These are phyloP conservation scores for Penicillium parvum DNA, from an alignment of 495 filamentous ascomycete genomes.

Conservation along the genomic window DNA sequence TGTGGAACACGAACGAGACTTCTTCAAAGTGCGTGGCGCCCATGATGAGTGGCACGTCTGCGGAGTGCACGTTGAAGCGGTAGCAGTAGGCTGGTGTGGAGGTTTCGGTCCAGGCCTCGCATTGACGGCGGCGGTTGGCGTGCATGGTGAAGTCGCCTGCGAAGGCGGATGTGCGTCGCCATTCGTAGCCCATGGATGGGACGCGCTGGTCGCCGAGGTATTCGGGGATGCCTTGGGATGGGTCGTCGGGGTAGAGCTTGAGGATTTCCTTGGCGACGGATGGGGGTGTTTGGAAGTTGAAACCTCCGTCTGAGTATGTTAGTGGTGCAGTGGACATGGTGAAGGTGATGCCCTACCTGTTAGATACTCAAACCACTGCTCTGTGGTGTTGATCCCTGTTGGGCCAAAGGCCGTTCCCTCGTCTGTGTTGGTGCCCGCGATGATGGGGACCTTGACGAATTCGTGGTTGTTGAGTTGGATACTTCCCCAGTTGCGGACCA, in stretches of 20 bases:
- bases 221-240: slow-evolving; percentile 41
- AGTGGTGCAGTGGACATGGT: neutral
- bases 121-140: slow-evolving; percentile 51
- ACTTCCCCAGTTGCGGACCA: slow-evolving; percentile 39
- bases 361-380: slow-evolving; percentile 42
- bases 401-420: slow-evolving; percentile 46
- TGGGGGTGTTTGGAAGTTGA: slow-evolving; percentile 29
- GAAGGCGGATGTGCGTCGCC: slow-evolving; percentile 50
- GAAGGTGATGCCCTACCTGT: too few species aligned
- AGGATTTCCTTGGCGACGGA: slow-evolving; percentile 38
- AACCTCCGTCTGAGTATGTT: slow-evolving; percentile 15
- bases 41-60: slow-evolving; percentile 27
- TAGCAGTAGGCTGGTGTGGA: slow-evolving; percentile 54
- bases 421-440: slow-evolving; percentile 45
- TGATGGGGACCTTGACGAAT: slow-evolving; percentile 47
- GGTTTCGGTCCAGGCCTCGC: slow-evolving; percentile 45
- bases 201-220: slow-evolving; percentile 40
- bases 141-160: slow-evolving; percentile 54
- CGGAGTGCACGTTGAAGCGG: slow-evolving; percentile 53
- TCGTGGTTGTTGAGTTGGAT: slow-evolving; percentile 29
- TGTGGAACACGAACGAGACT: slow-evolving; percentile 58
- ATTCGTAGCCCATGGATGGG: slow-evolving; percentile 37
- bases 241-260: slow-evolving; percentile 48
- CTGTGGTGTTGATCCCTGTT: slow-evolving; percentile 42
- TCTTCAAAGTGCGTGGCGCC: slow-evolving; percentile 58